Conservation (phyloP, 495 filamentous ascomycete species). For the Neurospora sp. region DNA sequence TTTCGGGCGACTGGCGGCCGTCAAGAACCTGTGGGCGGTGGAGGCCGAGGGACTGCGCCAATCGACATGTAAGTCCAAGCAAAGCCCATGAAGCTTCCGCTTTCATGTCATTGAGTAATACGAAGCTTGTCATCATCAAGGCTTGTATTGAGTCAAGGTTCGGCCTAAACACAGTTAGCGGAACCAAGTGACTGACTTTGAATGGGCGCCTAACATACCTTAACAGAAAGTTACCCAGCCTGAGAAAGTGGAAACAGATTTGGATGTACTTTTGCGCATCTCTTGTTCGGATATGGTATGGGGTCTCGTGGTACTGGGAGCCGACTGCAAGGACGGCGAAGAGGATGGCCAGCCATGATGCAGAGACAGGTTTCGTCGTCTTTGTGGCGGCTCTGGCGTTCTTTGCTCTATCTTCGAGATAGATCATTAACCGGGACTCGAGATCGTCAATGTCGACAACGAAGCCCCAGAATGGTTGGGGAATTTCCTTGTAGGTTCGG, state of each 20-base stretch:
- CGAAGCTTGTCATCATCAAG: slow-evolving; percentile 42
- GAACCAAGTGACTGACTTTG: background rate
- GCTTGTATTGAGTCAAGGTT: slow-evolving; percentile 49
- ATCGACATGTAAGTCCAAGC: slow-evolving; percentile 42
- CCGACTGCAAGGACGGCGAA: slow-evolving; percentile 74
- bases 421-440: slow-evolving; percentile 52
- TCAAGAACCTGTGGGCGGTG: slow-evolving; percentile 34
- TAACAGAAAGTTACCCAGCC: slow-evolving; percentile 42
- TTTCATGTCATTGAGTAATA: slow-evolving; percentile 49
- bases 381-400: slow-evolving; percentile 38
- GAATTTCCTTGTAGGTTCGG: slow-evolving; percentile 62
- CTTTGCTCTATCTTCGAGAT: slow-evolving; percentile 55
- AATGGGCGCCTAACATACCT: slow-evolving; percentile 17
- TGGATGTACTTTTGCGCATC: slow-evolving; percentile 46
- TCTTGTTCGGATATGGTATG: slow-evolving; percentile 41
- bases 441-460: slow-evolving; percentile 58
- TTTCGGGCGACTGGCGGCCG: slow-evolving; percentile 23
- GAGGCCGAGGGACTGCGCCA: slow-evolving; percentile 45
- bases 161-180: slow-evolving; percentile 24
- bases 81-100: slow-evolving; percentile 49
- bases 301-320: slow-evolving; percentile 67
- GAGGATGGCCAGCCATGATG: slow-evolving; percentile 59
- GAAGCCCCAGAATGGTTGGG: slow-evolving; percentile 70
- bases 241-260: slow-evolving; percentile 45
- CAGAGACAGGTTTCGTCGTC: slow-evolving; percentile 46